phyloP scores from a whole-genome alignment of 169 alveolate genomes.

The Neospora caninum region DNA sequence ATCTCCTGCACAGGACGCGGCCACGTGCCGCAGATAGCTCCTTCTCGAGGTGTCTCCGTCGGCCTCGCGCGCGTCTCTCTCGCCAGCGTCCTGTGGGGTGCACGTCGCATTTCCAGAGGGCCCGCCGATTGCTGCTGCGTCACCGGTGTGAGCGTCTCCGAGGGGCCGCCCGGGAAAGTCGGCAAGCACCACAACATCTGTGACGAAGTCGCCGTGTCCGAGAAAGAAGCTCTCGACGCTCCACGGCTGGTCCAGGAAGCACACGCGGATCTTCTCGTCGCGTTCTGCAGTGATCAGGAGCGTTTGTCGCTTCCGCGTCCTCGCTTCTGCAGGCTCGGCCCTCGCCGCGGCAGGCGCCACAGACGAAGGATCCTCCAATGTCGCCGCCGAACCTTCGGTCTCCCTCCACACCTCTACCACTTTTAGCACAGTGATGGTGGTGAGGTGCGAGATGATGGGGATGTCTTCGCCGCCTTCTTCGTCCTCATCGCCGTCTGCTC shows the following conservation, averaged over 20 bases:
- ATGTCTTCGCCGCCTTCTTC: constrained; percentile 29
- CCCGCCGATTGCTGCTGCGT: neutral
- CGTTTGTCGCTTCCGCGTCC: neutral
- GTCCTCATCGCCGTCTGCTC: neutral
- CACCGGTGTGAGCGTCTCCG: neutral
- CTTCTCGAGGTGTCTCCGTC: neutral
- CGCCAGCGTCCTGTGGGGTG: neutral
- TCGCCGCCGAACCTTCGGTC: neutral
- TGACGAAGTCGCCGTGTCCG: constrained; percentile 37
- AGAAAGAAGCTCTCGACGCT: constrained; percentile 1
- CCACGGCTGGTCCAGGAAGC: constrained; percentile 36
- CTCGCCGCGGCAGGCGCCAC: neutral
- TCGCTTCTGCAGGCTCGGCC: neutral
- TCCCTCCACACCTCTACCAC: neutral
- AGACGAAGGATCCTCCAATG: neutral
- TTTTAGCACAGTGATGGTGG: constrained; percentile 29
- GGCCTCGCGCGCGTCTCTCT: neutral
- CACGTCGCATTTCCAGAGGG: neutral
- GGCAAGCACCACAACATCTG: neutral
- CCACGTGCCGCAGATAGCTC: neutral
- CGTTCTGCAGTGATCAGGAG: constrained; percentile 32
- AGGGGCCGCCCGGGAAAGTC: neutral
- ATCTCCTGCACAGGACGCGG: neutral
- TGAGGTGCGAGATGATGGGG: constrained; percentile 34
- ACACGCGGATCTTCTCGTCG: constrained; percentile 39